Evolutionary conservation across 345 rosid species (phyloP).

Genomic region (Eucalyptus marginata): DNA sequence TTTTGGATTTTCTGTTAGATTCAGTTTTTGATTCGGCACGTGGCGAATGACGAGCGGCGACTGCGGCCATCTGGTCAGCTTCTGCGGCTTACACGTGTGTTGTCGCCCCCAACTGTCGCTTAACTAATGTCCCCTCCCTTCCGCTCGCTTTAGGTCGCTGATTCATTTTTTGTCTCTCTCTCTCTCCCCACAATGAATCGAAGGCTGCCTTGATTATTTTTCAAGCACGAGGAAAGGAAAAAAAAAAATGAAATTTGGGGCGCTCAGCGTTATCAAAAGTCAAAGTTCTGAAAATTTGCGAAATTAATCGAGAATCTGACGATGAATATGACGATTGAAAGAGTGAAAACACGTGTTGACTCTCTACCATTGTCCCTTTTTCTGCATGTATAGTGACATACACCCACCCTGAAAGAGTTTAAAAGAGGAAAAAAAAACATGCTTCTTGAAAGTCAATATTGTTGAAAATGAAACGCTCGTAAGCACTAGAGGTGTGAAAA

Average conservation of each 20-base stretch:
- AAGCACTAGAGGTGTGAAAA: no score
- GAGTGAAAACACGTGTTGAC: background rate
- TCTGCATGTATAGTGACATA: background rate
- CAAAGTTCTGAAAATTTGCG: background rate
- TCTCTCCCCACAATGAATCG: background rate
- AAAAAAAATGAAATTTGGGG: background rate
- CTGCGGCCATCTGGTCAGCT: background rate
- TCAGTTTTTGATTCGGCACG: background rate
- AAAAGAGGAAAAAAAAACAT: background rate
- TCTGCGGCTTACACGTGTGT: background rate
- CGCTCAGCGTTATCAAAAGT: background rate
- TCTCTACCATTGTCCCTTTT: background rate
- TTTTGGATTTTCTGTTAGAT: background rate
- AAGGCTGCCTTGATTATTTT: background rate
- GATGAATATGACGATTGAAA: background rate
- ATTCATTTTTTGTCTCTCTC: background rate
- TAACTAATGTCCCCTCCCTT: background rate
- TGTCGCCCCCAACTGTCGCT: background rate
- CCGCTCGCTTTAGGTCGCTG: background rate
- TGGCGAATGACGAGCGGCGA: background rate
- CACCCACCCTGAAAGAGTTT: background rate
- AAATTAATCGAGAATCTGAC: background rate
- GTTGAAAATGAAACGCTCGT: fast-evolving
- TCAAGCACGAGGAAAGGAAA: background rate
- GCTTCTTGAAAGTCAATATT: background rate